Evolutionary conservation across 441 rosid species (phyloP).

Genomic region (Melastoma candidum): DNA sequence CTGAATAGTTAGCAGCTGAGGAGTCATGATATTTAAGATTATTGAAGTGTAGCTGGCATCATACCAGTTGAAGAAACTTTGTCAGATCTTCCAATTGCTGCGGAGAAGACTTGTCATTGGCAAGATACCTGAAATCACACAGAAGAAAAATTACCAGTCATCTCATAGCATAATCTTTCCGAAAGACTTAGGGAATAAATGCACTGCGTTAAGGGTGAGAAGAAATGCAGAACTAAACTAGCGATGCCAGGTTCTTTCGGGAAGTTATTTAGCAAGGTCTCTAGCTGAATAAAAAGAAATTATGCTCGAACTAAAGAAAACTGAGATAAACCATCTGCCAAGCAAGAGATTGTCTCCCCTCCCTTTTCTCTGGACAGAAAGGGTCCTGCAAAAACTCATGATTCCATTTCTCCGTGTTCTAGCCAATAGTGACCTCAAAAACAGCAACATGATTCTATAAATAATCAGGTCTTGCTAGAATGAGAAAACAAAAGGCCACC

Average conservation of each 20-base stretch:
- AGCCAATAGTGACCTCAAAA: neutral
- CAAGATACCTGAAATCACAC: conserved; percentile 49
- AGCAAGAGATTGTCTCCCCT: too few species aligned
- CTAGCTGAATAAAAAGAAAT: too few species aligned
- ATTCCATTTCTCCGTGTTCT: too few species aligned
- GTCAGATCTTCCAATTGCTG: conserved; percentile 35
- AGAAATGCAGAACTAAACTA: neutral
- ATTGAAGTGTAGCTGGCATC: conserved; percentile 15
- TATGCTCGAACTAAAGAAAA: too few species aligned
- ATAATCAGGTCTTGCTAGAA: neutral
- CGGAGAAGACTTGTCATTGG: conserved; percentile 39
- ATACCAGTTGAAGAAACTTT: conserved; percentile 77
- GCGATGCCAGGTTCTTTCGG: neutral
- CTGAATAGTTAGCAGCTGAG: conserved; percentile 1
- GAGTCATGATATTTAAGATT: neutral
- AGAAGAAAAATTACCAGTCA: conserved; percentile 5
- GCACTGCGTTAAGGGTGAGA: neutral
- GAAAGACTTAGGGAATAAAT: neutral
- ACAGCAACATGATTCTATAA: neutral
- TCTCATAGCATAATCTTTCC: conserved; percentile 1
- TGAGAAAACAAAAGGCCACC: neutral
- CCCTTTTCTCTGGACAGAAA: too few species aligned
- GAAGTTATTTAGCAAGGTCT: too few species aligned
- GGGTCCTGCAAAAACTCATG: too few species aligned
- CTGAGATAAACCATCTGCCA: too few species aligned